Evolutionary conservation across 257 asterid genomes (phyloP), one percentile per base, ranked within the genome.

Genomic region (Capsicum baccatum): DNA sequence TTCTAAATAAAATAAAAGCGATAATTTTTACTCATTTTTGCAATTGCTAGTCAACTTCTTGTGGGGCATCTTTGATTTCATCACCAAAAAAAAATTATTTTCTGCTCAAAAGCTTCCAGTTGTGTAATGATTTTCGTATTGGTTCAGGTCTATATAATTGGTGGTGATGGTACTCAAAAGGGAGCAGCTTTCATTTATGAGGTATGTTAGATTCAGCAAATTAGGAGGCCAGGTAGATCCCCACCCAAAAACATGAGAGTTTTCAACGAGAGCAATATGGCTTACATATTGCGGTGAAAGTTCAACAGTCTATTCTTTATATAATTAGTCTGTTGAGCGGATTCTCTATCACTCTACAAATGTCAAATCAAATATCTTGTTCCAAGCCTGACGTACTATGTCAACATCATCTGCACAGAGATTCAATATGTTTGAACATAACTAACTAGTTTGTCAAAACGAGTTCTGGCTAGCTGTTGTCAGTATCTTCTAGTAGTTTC

Each of bases 81-180:
- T 78, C 2, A 11, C 26, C 33, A 26, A 26, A 54, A 54, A 52
- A 26, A 78, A 26, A 3, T 3, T 52, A 26, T 78, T 55, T 78
- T 35, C 50, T 26, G 64, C 81, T 19, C 63, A 21, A 52, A 86
- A 48, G 73, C 78, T 83, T 70, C 80, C 69, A 79, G 81, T 84
- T 85, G 80, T 79, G 86, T 91, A 87, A 89, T 81, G 85, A 67
- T 86, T 80, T 84, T 83, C 83, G 80, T 84, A 84, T 84, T 92
- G 85, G 79, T 82, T 88, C 93, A 96, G 99, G 99, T 96, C 87
- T 96, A 94, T 86, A 93, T 96, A 84, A 96, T 96, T 90, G 99
- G 98, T 83, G 99, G 99, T 63, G 99, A 96, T 85, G 99, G 99
- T 73, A 96, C 99, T 64, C 98, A 88, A 88, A 94, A 89, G 88